Percentiles rank a stretch among this genome's conserved stretches.
Conservation (phyloP, 495 filamentous ascomycete genomes). For the Lophiostoma macrostomum region DNA sequence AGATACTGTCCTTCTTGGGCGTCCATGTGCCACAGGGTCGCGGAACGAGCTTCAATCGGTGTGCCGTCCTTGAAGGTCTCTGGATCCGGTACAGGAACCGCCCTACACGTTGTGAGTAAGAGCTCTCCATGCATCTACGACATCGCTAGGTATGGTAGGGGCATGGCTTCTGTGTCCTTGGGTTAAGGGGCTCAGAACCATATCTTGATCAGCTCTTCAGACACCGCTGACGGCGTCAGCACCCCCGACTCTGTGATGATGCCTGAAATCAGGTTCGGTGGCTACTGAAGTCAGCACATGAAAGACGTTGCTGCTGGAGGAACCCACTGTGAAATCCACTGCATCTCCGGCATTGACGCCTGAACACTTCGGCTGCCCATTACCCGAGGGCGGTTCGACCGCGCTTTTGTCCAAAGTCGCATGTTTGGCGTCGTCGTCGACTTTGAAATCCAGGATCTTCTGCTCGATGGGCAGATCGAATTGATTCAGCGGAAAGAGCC, state of each 20-base stretch:
- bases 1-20: too few relatives aligned
- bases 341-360: constrained; percentile 42
- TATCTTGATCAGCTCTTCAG: constrained; percentile 74
- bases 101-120: too few relatives aligned
- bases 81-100: too few relatives aligned
- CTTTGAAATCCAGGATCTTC: constrained; percentile 66
- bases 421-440: constrained; percentile 36
- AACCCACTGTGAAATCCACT: constrained; percentile 78
- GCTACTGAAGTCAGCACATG: constrained; percentile 37
- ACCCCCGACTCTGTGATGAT: constrained; percentile 76
- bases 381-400: constrained; percentile 9
- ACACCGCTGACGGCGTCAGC: constrained; percentile 70
- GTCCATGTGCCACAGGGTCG: too few relatives aligned
- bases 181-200: constrained; percentile 63
- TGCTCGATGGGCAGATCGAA: constrained; percentile 75
- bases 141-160: too few relatives aligned
- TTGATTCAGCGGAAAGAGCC: constrained; percentile 74
- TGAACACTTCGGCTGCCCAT: constrained; percentile 25
- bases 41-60: too few relatives aligned
- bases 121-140: too few relatives aligned
- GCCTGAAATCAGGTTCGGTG: constrained; percentile 74
- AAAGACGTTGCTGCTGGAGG: not conserved
- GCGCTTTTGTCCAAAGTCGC: constrained; percentile 38
- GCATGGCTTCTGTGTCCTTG: too few relatives aligned
- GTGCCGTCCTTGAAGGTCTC: too few relatives aligned